These are phyloP conservation scores for Avena atlantica DNA, from an alignment of 176 grass and related monocot species.

Conservation along the genomic window DNA sequence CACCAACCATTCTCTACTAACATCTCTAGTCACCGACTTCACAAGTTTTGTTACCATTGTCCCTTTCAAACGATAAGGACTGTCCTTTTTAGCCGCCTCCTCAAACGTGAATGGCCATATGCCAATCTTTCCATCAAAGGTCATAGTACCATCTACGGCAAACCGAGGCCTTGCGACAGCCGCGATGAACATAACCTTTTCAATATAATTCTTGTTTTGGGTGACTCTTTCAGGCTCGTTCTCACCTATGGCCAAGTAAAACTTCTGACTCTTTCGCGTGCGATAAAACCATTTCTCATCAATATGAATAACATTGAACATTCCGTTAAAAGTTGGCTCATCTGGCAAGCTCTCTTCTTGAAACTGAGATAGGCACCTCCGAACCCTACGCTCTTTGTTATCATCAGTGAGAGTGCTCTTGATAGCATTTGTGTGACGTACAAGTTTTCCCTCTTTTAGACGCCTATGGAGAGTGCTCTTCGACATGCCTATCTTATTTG, in stretches of 20 bases:
- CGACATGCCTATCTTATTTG: neutral
- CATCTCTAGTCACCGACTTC: neutral
- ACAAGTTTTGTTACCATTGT: neutral
- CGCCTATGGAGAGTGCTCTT: neutral
- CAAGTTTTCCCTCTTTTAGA: neutral
- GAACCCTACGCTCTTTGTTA: neutral
- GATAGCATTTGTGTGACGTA: neutral
- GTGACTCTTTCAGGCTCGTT: neutral
- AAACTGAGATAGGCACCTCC: neutral
- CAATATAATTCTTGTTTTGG: neutral
- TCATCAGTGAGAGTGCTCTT: neutral
- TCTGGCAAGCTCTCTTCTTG: neutral
- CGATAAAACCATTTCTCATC: neutral
- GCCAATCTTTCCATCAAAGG: no score
- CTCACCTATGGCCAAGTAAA: neutral
- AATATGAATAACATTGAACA: neutral
- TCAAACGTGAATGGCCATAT: no score
- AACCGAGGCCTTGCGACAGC: no score
- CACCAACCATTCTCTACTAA: neutral
- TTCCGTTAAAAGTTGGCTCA: neutral
- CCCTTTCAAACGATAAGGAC: no score
- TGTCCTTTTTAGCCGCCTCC: no score
- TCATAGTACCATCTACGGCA: no score
- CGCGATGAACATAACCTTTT: no score
- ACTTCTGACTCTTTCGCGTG: neutral